Conservation (phyloP, 371 early-diverging fungal genomes). For the Mucor plumbeus region DNA sequence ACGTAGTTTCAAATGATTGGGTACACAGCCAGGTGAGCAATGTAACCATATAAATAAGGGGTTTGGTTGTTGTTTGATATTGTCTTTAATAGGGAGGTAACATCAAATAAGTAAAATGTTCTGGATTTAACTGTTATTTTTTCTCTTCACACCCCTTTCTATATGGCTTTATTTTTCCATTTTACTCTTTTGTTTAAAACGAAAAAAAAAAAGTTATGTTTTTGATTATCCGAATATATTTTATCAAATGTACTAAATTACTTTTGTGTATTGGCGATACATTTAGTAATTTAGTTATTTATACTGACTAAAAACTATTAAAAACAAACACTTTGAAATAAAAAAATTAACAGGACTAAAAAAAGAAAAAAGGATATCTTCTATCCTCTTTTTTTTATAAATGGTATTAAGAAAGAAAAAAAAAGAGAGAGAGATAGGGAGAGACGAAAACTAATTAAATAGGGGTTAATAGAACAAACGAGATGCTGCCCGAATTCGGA, state of each 20-base stretch:
- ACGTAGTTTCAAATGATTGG: slow-evolving; percentile 7
- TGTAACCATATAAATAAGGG: not conserved
- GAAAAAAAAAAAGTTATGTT: not conserved
- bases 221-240: not conserved
- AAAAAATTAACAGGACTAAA: not conserved
- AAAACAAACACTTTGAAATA: not conserved
- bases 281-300: not conserved
- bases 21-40: slow-evolving; percentile 11
- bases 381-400: not conserved
- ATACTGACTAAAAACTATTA: not conserved
- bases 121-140: not conserved
- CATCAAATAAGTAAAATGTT: not conserved
- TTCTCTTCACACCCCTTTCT: not conserved
- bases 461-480: not conserved
- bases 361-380: not conserved
- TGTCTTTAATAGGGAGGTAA: not conserved
- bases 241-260: not conserved
- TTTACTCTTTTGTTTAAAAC: not conserved
- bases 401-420: slow-evolving; percentile 1
- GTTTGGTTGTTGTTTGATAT: not conserved
- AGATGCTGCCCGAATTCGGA: slow-evolving; percentile 9
- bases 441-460: not conserved
- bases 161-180: not conserved
- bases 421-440: not conserved
- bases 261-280: slow-evolving; percentile 1